These are phyloP conservation scores for Diutina sp. DNA, from an alignment of 1,139 yeast species.

Conservation along the genomic window DNA sequence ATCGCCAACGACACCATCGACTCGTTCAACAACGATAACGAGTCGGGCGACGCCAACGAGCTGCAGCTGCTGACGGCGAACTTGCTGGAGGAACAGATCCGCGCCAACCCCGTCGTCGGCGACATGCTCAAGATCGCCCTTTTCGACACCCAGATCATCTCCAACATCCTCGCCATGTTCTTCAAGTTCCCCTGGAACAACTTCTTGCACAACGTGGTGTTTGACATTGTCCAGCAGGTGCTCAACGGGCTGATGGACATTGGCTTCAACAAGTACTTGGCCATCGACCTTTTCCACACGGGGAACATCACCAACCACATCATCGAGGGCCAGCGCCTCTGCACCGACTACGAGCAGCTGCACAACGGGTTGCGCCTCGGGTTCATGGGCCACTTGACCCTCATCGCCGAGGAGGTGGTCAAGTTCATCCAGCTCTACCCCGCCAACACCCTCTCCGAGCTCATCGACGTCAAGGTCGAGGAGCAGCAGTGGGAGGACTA, in stretches of 20 bases:
- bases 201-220: conserved; percentile 91
- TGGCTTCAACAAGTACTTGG: conserved; percentile 73
- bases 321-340: conserved; percentile 62
- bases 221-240: conserved; percentile 93
- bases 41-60: conserved; percentile 20
- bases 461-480: conserved; percentile 46
- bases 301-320: conserved; percentile 71
- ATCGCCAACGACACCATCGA: conserved; percentile 14
- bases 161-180: conserved; percentile 71
- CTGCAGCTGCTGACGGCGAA: conserved; percentile 31
- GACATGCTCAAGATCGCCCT: conserved; percentile 79
- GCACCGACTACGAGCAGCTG: conserved; percentile 52
- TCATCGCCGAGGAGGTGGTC: conserved; percentile 94
- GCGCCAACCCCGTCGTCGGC: conserved; percentile 75
- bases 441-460: conserved; percentile 43
- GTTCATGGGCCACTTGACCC: conserved; percentile 92
- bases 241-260: conserved; percentile 93
- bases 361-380: conserved; percentile 67
- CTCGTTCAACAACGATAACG: conserved; percentile 9
- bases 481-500: conserved; percentile 71
- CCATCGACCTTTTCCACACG: conserved; percentile 72
- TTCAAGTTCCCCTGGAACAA: conserved; percentile 96
- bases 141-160: conserved; percentile 69
- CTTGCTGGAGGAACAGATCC: conserved; percentile 41
- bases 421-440: conserved; percentile 77